Evolutionary conservation across 192 early-diverging fungal species (phyloP).

Genomic region (Coemansia sp.): DNA sequence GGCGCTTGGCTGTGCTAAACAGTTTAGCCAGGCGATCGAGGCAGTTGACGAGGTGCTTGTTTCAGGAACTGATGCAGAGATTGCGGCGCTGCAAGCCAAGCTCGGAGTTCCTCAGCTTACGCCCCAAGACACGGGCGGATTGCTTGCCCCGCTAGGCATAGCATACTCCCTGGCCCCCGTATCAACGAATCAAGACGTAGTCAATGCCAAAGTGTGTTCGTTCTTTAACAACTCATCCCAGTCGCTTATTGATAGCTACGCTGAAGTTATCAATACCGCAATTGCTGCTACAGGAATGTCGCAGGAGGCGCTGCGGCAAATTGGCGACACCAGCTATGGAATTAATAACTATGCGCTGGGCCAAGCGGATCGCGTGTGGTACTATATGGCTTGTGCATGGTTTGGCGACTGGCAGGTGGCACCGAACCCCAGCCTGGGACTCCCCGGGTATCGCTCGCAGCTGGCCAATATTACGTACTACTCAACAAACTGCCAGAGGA

Average conservation of each 20-base stretch:
- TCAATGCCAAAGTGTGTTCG: slow-evolving; percentile 22
- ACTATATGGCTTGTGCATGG: slow-evolving; percentile 65
- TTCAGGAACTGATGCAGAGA: slow-evolving; percentile 4
- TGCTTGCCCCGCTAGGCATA: slow-evolving; percentile 21
- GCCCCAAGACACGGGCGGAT: slow-evolving; percentile 24
- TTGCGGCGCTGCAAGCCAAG: slow-evolving; percentile 11
- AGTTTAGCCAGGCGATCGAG: slow-evolving; percentile 25
- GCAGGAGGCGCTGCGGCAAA: slow-evolving; percentile 18
- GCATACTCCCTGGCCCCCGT: slow-evolving; percentile 25
- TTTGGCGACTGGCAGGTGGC: slow-evolving; percentile 62
- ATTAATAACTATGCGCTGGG: slow-evolving; percentile 33
- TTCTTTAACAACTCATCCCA: slow-evolving; percentile 17
- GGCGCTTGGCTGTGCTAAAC: slow-evolving; percentile 30
- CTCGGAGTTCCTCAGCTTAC: slow-evolving; percentile 35
- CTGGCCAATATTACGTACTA: slow-evolving; percentile 45
- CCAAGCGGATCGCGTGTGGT: slow-evolving; percentile 49
- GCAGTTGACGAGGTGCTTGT: slow-evolving; percentile 48
- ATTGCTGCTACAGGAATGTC: slow-evolving; percentile 17
- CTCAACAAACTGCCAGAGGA: slow-evolving; percentile 33
- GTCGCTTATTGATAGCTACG: slow-evolving; percentile 15
- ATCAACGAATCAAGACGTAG: not conserved
- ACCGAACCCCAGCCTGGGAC: slow-evolving; percentile 15
- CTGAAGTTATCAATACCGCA: slow-evolving; percentile 19
- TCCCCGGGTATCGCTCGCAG: slow-evolving; percentile 38
- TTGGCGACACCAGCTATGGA: slow-evolving; percentile 34